Base-by-base conservation (phyloP, 768 basidiomycete genomes). In the Leucocoprinus leucothites region DNA sequence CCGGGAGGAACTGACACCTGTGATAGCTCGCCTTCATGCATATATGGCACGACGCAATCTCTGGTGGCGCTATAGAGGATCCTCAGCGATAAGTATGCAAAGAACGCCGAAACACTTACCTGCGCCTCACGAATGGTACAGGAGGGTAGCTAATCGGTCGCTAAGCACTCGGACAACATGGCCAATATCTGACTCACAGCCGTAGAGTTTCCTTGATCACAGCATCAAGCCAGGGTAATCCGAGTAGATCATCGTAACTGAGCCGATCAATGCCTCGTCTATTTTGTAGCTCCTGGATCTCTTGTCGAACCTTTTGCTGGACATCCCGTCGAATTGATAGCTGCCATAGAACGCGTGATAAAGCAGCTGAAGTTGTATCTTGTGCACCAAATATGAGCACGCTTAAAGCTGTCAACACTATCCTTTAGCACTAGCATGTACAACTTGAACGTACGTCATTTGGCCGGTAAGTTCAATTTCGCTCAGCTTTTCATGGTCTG, bases 311-410 rank as follows among this genome's bases (percentile, higher is more conserved):
- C 31, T 59, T 58, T 16, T 65, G 58, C 60, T 82, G 80, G n/a
- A 71, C 59, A n/a, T 73, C 69, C 5, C 60, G 69, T 51, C 75
- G 64, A 1, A 48, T 55, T 3, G 77, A 64, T 25, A 82, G 65
- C 43, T 72, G 61, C 56, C 73, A 66, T 5, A 80, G 63, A 35
- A 75, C 70, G 1, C 79, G 71, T 13, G 74, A 73, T 42, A 82
- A 57, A 0, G 74, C 70, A 3, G 75, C 72, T 1, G 78, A 74
- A 0, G 78, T 77, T 7, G 79, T 82, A 54, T 81, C 79, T 53
- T 76, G 76, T 2, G 75, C 80, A 2, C 78, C 77, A 58, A 81
- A 79, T 16, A 79, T 74, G 25, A 81, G 62, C 13, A 79, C 76
- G 2, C 78, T 79, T 34, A 5, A 19, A 24, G n/a, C n/a, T n/a